phyloP scores from a whole-genome alignment of 1,139 yeast species.

The Suhomyces bolitotheri region DNA sequence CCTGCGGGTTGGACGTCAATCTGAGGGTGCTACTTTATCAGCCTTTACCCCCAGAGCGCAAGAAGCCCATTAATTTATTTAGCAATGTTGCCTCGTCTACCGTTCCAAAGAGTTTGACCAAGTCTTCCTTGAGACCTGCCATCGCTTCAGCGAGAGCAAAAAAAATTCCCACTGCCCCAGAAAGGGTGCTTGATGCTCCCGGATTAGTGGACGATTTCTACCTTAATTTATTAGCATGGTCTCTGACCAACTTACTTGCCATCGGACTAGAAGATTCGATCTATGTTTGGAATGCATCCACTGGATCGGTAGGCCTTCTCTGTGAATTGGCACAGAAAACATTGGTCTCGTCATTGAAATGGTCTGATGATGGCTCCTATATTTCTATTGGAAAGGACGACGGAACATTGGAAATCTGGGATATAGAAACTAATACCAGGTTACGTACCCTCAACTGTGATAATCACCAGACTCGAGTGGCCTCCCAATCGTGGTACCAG shows the following conservation, averaged over 20 bases:
- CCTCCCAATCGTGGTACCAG: conserved; percentile 83
- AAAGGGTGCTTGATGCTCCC: conserved; percentile 93
- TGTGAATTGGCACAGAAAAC: conserved; percentile 57
- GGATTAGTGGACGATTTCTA: conserved; percentile 93
- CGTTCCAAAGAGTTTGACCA: conserved; percentile 14
- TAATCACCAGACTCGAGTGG: conserved; percentile 66
- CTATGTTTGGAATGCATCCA: conserved; percentile 89
- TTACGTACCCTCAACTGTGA: conserved; percentile 77
- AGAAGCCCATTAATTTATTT: conserved; percentile 54
- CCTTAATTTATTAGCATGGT: conserved; percentile 86
- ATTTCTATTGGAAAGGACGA: conserved; percentile 82
- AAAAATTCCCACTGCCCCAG: conserved; percentile 85
- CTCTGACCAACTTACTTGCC: conserved; percentile 77
- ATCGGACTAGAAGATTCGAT: conserved; percentile 85
- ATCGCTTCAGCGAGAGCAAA: conserved; percentile 58
- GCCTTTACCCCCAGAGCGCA: conserved; percentile 80
- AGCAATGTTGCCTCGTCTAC: conserved; percentile 21
- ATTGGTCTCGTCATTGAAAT: conserved; percentile 70
- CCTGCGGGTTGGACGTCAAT: conserved; percentile 86
- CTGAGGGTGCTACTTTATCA: conserved; percentile 84
- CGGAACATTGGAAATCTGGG: conserved; percentile 93
- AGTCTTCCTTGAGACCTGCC: conserved; percentile 40
- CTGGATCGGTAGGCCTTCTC: conserved; percentile 75
- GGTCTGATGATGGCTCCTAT: conserved; percentile 93
- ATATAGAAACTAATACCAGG: conserved; percentile 72